These are phyloP conservation scores for Pseudocercospora pini-densiflorae DNA, from an alignment of 2,329 filamentous ascomycete species.

Conservation along the genomic window DNA sequence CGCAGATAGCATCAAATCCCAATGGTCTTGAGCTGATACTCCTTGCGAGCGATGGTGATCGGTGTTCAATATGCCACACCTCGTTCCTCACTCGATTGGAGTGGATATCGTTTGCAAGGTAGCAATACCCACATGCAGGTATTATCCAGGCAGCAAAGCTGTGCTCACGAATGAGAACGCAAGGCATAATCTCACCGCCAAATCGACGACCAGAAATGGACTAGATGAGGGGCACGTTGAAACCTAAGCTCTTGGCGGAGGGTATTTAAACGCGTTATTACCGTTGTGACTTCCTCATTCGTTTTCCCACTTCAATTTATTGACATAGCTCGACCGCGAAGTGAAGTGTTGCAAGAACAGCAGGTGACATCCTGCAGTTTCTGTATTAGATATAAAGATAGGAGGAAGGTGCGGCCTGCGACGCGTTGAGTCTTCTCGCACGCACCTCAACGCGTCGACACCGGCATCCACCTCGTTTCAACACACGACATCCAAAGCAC, in stretches of 20 bases:
- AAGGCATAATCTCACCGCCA: background rate
- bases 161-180: background rate
- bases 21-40: background rate
- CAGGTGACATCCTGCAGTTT: background rate
- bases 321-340: background rate
- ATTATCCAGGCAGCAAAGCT: background rate
- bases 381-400: background rate
- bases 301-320: background rate
- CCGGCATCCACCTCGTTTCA: background rate
- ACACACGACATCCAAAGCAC: background rate
- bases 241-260: background rate
- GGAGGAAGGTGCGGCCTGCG: background rate
- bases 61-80: background rate
- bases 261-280: background rate
- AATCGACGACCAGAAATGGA: background rate
- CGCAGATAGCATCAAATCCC: constrained; percentile 8
- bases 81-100: background rate
- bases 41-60: background rate
- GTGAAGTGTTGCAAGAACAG: background rate
- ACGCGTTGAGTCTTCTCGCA: background rate
- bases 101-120: background rate
- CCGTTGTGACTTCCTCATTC: background rate
- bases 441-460: background rate
- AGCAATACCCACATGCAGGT: background rate
- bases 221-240: background rate